Conservation (phyloP, 129 eudicot genomes). For the Glebionis coronaria region DNA sequence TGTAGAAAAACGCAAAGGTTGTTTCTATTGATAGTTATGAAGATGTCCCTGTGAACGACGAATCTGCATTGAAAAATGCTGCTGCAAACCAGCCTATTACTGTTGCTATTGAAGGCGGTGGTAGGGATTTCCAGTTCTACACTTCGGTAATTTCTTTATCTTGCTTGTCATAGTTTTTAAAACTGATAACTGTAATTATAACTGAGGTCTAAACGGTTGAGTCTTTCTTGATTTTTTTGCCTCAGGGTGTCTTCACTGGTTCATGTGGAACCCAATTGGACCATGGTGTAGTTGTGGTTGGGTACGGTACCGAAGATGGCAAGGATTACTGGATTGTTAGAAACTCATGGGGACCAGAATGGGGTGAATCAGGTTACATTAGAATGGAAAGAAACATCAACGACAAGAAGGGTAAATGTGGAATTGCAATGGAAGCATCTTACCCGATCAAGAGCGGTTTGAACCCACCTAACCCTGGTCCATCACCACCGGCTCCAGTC, state of each 20-base stretch:
- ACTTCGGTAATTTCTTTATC: slow-evolving; percentile 52
- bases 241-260: slow-evolving; percentile 52
- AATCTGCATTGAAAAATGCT: slow-evolving; percentile 70
- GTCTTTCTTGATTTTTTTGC: not conserved
- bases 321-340: slow-evolving; percentile 57
- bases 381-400: slow-evolving; percentile 52
- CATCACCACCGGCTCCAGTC: slow-evolving; percentile 62
- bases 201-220: not conserved
- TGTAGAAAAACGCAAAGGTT: slow-evolving; percentile 71
- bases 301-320: slow-evolving; percentile 50
- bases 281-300: slow-evolving; percentile 57
- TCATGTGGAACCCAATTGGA: slow-evolving; percentile 46
- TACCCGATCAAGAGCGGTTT: slow-evolving; percentile 47
- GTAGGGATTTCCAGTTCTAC: slow-evolving; percentile 75
- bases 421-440: slow-evolving; percentile 54
- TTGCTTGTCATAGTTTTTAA: not conserved
- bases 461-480: slow-evolving; percentile 67
- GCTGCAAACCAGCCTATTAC: slow-evolving; percentile 86
- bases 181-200: not conserved
- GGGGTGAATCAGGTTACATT: slow-evolving; percentile 60
- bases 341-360: slow-evolving; percentile 55
- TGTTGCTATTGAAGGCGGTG: slow-evolving; percentile 84
- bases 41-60: slow-evolving; percentile 74
- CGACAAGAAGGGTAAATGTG: slow-evolving; percentile 40
- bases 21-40: slow-evolving; percentile 68